Percentiles rank a stretch among this genome's conserved stretches.
Conservation (phyloP, 306 rosid species). For the Astragalus glycyphyllos region DNA sequence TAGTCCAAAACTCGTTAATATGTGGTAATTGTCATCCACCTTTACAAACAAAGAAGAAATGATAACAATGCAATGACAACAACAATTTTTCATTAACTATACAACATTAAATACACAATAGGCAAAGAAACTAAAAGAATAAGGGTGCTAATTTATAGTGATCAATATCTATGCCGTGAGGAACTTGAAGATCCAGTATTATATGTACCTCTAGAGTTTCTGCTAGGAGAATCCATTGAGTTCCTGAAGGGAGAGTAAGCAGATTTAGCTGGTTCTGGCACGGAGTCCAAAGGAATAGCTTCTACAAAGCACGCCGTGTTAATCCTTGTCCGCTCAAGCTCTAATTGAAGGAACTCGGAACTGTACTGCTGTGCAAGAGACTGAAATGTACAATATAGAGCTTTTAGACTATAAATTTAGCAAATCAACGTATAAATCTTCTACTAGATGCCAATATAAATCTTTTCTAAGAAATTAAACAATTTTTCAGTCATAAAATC, state of each 20-base stretch:
- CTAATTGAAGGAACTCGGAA: conserved; percentile 85
- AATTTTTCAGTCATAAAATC: conserved; percentile 13
- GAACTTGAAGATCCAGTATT: conserved; percentile 69
- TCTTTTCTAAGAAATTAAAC: neutral
- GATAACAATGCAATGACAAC: conserved; percentile 42
- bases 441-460: conserved; percentile 5
- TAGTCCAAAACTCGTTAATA: conserved; percentile 40
- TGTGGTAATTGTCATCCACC: conserved; percentile 41
- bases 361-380: conserved; percentile 91
- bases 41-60: conserved; percentile 33
- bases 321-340: conserved; percentile 93
- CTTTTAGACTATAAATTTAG: conserved; percentile 31
- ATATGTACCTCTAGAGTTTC: conserved; percentile 56
- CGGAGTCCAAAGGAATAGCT: conserved; percentile 72
- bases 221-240: conserved; percentile 67
- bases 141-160: conserved; percentile 42
- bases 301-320: conserved; percentile 94
- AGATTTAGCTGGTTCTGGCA: conserved; percentile 79
- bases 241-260: conserved; percentile 75
- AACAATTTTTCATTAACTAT: conserved; percentile 48
- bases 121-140: conserved; percentile 50
- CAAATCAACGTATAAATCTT: neutral
- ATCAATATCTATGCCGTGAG: conserved; percentile 74
- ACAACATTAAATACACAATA: conserved; percentile 51
- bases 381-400: conserved; percentile 54